Base-by-base conservation (phyloP, 495 filamentous ascomycete species). In the Penicillium macrosclerotiorum region DNA sequence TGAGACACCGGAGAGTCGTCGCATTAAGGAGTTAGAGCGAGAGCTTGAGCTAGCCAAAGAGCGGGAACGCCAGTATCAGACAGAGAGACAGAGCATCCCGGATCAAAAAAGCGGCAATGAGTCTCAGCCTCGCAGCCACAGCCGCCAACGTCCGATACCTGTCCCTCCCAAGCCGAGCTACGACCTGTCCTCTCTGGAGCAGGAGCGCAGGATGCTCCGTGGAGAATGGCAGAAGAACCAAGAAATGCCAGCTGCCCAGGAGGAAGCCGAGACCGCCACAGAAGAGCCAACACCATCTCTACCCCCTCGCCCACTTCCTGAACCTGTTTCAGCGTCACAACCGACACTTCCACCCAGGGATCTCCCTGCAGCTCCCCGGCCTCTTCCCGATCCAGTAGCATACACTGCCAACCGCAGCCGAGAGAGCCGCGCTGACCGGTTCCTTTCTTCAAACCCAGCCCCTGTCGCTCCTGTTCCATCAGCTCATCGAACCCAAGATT, bases 21-120 rank as follows among this genome's bases (percentile, higher is more conserved):
- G 89, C 30, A 82, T 97, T 45, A 78, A 80, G 51, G 82, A 96
- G 56, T 76, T 97, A 8, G 93, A 96, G 64, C 76, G 81, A 20
- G 86, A 97, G 63, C 76, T 98, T 2, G 86, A 90, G 59, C 72
- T 82, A 49, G 93, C 93, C 3, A 86, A 90, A 49, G 83, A 92
- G 51, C 83, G 93, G 8, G 93, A 98, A 59, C 77, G 75, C 29
- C 76, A 89, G 59, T 98, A 96, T 55, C 79, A 95, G 63, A 75
- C 73, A 30, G 90, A 91, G 60, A 81, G 90, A 33, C 82, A 91
- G 61, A 82, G 76, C 27, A 55, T 69, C 19, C 58, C 60, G 47
- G 49, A 70, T 24, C 69, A 67, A 8, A 60, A 65, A 22, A 55
- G 68, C 32, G 55, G 47, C 18, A 36, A 25, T 8, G 45, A 55